These are phyloP conservation scores for Actinomortierella ambigua DNA, from an alignment of 371 early-diverging fungal genomes.

Conservation along the genomic window DNA sequence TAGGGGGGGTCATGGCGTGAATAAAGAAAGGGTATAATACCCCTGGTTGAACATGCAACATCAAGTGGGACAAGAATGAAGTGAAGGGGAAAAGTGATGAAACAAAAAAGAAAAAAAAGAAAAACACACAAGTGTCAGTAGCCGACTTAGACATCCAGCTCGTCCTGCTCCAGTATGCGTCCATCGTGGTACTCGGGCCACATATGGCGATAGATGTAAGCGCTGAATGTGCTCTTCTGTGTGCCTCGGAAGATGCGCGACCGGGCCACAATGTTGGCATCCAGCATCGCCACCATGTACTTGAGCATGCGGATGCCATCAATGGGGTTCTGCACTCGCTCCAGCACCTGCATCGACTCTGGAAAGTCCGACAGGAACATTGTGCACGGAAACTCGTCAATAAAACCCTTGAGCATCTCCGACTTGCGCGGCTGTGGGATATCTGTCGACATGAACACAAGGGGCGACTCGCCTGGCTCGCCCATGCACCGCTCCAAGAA, in stretches of 20 bases:
- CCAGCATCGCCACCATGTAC: slow-evolving; percentile 62
- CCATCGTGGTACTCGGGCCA: slow-evolving; percentile 48
- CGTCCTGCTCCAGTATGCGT: too few species aligned
- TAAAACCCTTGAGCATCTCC: slow-evolving; percentile 39
- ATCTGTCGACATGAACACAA: slow-evolving; percentile 65
- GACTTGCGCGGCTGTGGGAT: slow-evolving; percentile 51
- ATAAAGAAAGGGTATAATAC: too few species aligned
- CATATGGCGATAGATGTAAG: slow-evolving; percentile 61
- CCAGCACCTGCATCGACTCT: slow-evolving; percentile 20
- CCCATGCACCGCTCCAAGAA: slow-evolving; percentile 25
- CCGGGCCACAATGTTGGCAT: slow-evolving; percentile 61
- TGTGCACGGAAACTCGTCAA: slow-evolving; percentile 55
- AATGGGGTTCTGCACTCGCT: slow-evolving; percentile 20
- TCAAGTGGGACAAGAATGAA: too few species aligned
- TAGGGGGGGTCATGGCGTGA: too few species aligned
- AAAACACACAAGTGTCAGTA: too few species aligned
- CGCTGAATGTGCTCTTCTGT: slow-evolving; percentile 59
- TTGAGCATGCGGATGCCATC: slow-evolving; percentile 27
- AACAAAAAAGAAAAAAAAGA: too few species aligned
- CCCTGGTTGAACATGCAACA: too few species aligned
- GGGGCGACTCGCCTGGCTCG: slow-evolving; percentile 31
- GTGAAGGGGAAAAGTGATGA: too few species aligned
- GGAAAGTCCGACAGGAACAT: slow-evolving; percentile 60
- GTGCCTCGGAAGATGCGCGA: slow-evolving; percentile 60
- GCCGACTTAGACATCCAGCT: too few species aligned